Conservation (phyloP, 2,329 filamentous ascomycete genomes). For the Neonectria faginata region DNA sequence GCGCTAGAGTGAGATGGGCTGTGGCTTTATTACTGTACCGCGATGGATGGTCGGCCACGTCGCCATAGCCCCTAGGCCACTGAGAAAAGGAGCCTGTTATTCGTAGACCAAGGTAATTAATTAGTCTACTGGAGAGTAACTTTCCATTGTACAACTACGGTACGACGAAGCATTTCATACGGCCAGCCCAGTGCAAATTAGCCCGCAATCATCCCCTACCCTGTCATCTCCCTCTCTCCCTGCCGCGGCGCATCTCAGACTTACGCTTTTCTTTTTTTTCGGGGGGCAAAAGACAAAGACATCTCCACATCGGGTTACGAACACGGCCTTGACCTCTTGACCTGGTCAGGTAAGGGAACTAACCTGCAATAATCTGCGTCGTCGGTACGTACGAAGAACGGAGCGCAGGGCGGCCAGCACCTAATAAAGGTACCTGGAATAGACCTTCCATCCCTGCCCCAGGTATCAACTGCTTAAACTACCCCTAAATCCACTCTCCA, state of each 20-base stretch:
- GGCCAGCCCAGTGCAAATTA: too few species aligned
- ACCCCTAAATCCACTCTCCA: slow-evolving; percentile 27
- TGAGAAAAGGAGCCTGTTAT: too few species aligned
- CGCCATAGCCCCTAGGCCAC: neutral
- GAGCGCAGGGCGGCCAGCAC: neutral
- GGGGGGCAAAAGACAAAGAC: neutral
- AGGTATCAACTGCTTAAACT: neutral
- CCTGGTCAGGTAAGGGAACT: too few species aligned
- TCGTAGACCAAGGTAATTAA: too few species aligned
- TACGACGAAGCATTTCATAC: too few species aligned
- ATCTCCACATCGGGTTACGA: neutral
- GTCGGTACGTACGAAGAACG: neutral
- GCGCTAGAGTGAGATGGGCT: neutral
- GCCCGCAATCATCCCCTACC: too few species aligned
- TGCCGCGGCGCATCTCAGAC: neutral
- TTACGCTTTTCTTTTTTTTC: neutral
- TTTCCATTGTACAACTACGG: too few species aligned
- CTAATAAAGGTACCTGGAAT: too few species aligned
- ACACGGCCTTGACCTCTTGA: neutral
- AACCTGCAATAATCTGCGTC: neutral
- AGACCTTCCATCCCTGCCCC: neutral
- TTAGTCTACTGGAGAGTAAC: too few species aligned
- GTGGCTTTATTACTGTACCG: neutral
- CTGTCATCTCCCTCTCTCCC: neutral
- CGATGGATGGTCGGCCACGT: neutral